A percentile compares a stretch with the other conserved stretches of the same genome.
These are phyloP conservation scores for Candida endomychidarum DNA, from an alignment of 805 yeast genomes.

Conservation along the genomic window DNA sequence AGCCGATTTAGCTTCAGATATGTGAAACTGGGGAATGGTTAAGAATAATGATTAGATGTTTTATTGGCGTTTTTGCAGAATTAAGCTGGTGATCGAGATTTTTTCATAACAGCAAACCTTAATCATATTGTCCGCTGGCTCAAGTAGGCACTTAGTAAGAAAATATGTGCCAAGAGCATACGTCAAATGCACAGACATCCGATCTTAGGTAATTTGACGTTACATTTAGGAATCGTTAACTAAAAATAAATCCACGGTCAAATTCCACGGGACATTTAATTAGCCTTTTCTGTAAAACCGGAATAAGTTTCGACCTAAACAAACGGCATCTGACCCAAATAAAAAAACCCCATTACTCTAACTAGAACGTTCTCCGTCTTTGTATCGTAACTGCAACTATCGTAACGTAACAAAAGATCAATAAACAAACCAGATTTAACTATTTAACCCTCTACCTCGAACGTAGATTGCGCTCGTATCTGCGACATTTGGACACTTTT, in stretches of 20 bases:
- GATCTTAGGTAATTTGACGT: not conserved
- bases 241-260: slow-evolving; percentile 2
- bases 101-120: too few species aligned
- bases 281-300: not conserved
- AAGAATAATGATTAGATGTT: not conserved
- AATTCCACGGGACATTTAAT: not conserved
- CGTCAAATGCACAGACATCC: too few species aligned
- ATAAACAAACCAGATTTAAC: not conserved
- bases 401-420: not conserved
- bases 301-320: too few species aligned
- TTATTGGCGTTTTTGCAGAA: not conserved
- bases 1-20: not conserved
- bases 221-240: too few species aligned
- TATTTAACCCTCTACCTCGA: not conserved
- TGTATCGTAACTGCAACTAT: slow-evolving; percentile 5
- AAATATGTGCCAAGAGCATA: too few species aligned
- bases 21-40: slow-evolving; percentile 4
- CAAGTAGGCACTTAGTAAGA: too few species aligned
- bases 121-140: too few species aligned
- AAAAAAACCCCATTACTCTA: too few species aligned
- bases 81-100: too few species aligned
- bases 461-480: slow-evolving; percentile 3
- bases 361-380: not conserved
- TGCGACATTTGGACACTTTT: not conserved
- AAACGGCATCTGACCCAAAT: too few species aligned